A percentile compares a stretch with the other conserved stretches of the same genome.
Conservation (phyloP, 148 eudicot species). For the Dysphania ambrosioides region DNA sequence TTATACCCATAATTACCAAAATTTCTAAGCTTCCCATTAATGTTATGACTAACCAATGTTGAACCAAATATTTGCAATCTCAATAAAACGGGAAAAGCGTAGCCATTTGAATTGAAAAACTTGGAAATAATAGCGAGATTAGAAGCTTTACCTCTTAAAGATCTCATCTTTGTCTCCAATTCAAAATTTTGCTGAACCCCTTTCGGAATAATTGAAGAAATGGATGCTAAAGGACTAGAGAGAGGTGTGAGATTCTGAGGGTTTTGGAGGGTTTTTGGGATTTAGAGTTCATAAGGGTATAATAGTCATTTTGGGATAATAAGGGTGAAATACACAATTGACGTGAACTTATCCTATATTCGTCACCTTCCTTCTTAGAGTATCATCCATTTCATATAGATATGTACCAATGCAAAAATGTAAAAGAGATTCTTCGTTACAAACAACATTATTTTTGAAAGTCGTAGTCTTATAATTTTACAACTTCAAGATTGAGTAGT, state of each 20-base stretch:
- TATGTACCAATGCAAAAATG: too few relatives aligned
- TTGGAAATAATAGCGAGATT: conserved; percentile 26
- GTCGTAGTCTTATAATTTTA: too few relatives aligned
- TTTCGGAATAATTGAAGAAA: background rate
- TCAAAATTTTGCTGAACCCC: conserved; percentile 11
- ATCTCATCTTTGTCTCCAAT: conserved; percentile 19
- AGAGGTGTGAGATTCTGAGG: conserved; percentile 14
- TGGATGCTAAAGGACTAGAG: background rate
- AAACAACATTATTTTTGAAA: too few relatives aligned
- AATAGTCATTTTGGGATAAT: too few relatives aligned
- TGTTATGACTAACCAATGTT: conserved; percentile 12
- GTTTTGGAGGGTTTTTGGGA: too few relatives aligned
- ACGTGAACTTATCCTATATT: too few relatives aligned
- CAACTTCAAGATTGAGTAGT: too few relatives aligned
- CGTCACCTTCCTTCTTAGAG: too few relatives aligned
- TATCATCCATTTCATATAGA: too few relatives aligned
- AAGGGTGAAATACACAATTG: too few relatives aligned
- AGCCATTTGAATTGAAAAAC: conserved; percentile 12
- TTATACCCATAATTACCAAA: conserved; percentile 18
- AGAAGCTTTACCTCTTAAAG: conserved; percentile 33
- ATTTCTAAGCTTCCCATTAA: conserved; percentile 16
- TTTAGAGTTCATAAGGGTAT: too few relatives aligned
- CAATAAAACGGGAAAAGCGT: conserved; percentile 6
- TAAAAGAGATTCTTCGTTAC: too few relatives aligned
- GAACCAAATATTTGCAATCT: conserved; percentile 34